A percentile compares a stretch with the other conserved stretches of the same genome.
These are phyloP conservation scores for Glomus cerebriforme DNA, from an alignment of 192 early-diverging fungal genomes.

Conservation along the genomic window DNA sequence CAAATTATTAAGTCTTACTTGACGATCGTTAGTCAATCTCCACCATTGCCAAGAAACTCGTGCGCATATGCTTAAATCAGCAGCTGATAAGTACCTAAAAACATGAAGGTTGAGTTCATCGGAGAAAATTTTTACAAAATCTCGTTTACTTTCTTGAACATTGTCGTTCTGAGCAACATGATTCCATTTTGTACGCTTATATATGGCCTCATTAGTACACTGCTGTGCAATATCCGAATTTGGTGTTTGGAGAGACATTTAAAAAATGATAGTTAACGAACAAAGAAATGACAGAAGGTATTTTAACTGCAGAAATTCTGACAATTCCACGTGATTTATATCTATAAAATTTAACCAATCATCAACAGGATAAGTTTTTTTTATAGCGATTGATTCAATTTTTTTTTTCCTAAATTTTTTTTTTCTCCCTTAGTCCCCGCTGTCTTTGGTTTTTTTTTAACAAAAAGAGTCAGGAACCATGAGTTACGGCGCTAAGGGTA, in stretches of 20 bases:
- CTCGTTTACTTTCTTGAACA: constrained; percentile 1
- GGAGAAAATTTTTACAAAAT: constrained; percentile 37
- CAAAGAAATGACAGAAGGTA: too few relatives aligned
- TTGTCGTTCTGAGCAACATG: not conserved
- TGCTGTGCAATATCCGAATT: not conserved
- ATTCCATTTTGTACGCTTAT: not conserved
- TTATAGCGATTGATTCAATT: not conserved
- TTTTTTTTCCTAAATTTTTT: not conserved
- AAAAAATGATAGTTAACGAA: too few relatives aligned
- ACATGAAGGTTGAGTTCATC: constrained; percentile 50
- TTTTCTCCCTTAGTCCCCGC: constrained; percentile 28
- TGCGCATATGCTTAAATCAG: constrained; percentile 42
- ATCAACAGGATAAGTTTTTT: not conserved
- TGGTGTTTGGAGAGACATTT: not conserved
- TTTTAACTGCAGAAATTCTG: too few relatives aligned
- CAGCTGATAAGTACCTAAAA: constrained; percentile 42
- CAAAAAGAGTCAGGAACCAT: constrained; percentile 6
- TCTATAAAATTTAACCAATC: not conserved
- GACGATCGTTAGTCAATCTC: constrained; percentile 47
- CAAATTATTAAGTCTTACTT: constrained; percentile 32
- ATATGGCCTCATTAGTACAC: not conserved
- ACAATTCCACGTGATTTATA: not conserved
- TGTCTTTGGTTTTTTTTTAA: constrained; percentile 16
- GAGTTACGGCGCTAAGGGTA: constrained; percentile 34
- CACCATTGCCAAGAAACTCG: constrained; percentile 43